Evolutionary conservation across 495 filamentous ascomycete species (phyloP), one percentile per base, ranked within the genome.

Genomic region (Podospora bellae-mahoneyi): DNA sequence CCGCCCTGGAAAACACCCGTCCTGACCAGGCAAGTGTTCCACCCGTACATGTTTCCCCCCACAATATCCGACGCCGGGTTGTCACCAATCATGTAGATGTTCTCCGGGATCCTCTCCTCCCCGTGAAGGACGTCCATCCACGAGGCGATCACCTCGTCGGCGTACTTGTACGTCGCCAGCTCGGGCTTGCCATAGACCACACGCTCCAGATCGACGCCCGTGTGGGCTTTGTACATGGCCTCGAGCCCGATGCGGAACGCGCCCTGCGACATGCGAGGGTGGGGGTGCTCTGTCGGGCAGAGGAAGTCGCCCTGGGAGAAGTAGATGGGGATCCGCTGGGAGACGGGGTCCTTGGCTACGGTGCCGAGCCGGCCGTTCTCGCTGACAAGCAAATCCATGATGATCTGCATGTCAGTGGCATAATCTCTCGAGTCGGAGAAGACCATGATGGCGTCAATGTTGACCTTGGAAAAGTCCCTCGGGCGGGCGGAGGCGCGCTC

Each of bases 181-280:
- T 93, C 90, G 54, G 90, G 90, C 84, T 93, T 93, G 72, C 90
- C 90, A 79, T 92, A 93, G 66, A 93, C 88, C n/a, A 90, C 87
- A 81, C 90, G 90, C 85, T 92, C 90, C 15, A 93, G 84, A 59
- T 92, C 90, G 2, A 84, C 82, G 62, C 90, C 90, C 0, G 90
- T 91, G 60, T 91, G 78, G 23, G 89, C 84, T 78, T 89, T 90
- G 83, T 91, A 92, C 84, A 92, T 89, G 66, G 90, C 89, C 77
- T 92, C 90, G 61, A 93, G 83, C 20, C 86, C 84, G 73, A 92
- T 90, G 69, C 90, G 89, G 87, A 92, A 93, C 5, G 86, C 82
- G 74, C 90, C 90, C 75, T 91, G 90, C 63, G 86, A 89, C 83
- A 92, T 88, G 72, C 90, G 89, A 13, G 90, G 87, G 56, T 82